Evolutionary conservation across 495 filamentous ascomycete genomes (phyloP), one percentile per base, ranked within the genome.

Genomic region (Talaromyces nanjingensis): DNA sequence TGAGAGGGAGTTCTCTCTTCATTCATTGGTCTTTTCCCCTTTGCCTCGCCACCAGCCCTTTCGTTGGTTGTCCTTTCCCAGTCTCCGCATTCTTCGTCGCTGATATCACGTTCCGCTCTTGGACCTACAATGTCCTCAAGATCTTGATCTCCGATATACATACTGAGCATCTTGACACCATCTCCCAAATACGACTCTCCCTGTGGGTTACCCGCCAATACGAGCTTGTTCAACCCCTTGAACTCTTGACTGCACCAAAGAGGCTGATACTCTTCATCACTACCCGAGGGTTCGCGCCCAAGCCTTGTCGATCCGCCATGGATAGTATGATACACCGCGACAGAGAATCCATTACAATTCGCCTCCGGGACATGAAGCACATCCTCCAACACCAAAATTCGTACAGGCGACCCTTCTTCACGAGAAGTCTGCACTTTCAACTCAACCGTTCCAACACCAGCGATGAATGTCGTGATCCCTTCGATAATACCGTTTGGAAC

Each of bases 281-380:
- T 62, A 4, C 68, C 72, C 61, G 63, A 65, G 66, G 69, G 68
- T 25, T 67, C 69, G 53, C 65, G 70, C n/a, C 72, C 72, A n/a
- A 64, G 56, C 47, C 68, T 62, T 53, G 71, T 18, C 53, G 68
- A 67, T 49, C 59, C 59, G 16, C 59, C 33, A 8, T 31, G 16
- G 1, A 49, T 4, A 12, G 37, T 29, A 27, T 62, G 59, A 62
- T 62, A 62, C 9, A 22, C 16, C 25, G 27, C 37, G 42, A 62
- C 9, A 49, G 69, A 72, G 33, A 74, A 74, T 8, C 72, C 72
- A 62, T 74, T 74, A 39, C 72, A 74, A 9, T 72, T 55, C 0
- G 72, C 72, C 18, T 68, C 67, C 4, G 72, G 70, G 60, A 72
- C 70, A 63, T 72, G 72, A 62, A 74, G 68, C 57, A 74, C 72